These are phyloP conservation scores for Penicillium sp. DNA, from an alignment of 2,329 filamentous ascomycete genomes.

Conservation along the genomic window DNA sequence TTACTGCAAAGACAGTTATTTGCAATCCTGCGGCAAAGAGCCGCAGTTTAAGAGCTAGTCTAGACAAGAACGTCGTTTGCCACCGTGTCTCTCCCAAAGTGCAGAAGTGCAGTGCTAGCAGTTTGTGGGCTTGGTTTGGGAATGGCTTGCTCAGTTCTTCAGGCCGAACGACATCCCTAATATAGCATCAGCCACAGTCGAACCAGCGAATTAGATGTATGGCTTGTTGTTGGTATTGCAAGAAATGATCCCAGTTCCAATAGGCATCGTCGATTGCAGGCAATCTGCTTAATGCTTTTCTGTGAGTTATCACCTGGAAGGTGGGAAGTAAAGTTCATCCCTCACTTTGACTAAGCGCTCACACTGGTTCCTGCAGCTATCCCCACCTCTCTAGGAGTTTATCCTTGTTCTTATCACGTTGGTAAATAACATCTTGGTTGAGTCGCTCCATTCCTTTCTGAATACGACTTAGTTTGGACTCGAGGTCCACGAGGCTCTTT, in stretches of 20 bases:
- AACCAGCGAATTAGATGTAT: background rate
- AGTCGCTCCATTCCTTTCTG: conserved; percentile 41
- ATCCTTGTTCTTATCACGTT: conserved; percentile 35
- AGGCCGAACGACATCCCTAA: background rate
- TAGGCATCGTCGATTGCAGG: no score
- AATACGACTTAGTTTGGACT: conserved; percentile 35
- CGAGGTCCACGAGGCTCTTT: conserved; percentile 34
- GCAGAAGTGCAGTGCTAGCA: background rate
- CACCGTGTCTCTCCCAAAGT: background rate
- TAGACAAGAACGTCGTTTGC: background rate
- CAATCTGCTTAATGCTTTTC: background rate
- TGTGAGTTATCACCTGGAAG: background rate
- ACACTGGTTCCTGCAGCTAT: conserved; percentile 10
- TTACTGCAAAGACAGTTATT: background rate
- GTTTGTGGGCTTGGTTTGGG: background rate
- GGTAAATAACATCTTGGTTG: conserved; percentile 38
- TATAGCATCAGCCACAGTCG: conserved; percentile 9
- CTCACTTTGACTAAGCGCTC: background rate
- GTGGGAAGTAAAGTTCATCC: background rate
- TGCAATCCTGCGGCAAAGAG: background rate
- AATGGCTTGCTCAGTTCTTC: background rate
- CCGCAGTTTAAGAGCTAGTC: background rate
- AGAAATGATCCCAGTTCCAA: background rate
- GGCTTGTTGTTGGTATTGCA: conserved; percentile 1
- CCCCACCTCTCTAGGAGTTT: conserved; percentile 42